Base-by-base conservation (phyloP, 305 asterid genomes). In the Ajuga reptans region DNA sequence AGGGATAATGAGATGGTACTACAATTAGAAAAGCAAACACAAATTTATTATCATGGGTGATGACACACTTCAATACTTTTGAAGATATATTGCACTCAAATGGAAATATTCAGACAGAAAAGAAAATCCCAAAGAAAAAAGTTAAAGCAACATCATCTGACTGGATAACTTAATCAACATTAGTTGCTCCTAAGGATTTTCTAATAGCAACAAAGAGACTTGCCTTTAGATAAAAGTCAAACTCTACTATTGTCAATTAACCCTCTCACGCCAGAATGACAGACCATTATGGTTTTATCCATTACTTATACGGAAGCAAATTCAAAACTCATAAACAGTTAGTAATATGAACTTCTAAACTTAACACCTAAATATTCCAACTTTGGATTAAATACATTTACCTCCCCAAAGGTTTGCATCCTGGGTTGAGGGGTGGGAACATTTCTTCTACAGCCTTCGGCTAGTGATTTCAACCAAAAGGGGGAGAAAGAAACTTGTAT, bases 151-250 rank as follows among this genome's bases (percentile, higher is more conserved):
- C 18, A 65, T 18, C 45, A 57, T 39, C 69, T 15, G 75, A 64
- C 55, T 15, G 41, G 63, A 63, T 47, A 76, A 49, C 68, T 74
- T 37, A 71, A 36, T 65, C 66, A 66, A 36, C 61, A 47, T 70
- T 29, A 46, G 27, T 34, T 62, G 45, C 37, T 66, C 21, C 37
- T 1, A 15, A 16, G 24, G 41, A 58, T 33, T 42, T 6, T 43
- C 50, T 34, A 45, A 42, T 9, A 15, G 42, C 47, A 55, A 41
- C 57, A 6, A 27, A 29, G 15, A 24, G 62, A 42, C 46, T 69
- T 36, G 41, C 14, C 27, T 61, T 56, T 37, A 71, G 43, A 59
- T 11, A 52, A 60, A 47, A 68, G 27, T 17, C 7, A 60, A 71
- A 34, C 42, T 71, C 57, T 34, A 42, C 4, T 33, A 66, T 33